Evolutionary conservation across 352 stramenopile species (phyloP).

Genomic region (Globisporangium barbulae): DNA sequence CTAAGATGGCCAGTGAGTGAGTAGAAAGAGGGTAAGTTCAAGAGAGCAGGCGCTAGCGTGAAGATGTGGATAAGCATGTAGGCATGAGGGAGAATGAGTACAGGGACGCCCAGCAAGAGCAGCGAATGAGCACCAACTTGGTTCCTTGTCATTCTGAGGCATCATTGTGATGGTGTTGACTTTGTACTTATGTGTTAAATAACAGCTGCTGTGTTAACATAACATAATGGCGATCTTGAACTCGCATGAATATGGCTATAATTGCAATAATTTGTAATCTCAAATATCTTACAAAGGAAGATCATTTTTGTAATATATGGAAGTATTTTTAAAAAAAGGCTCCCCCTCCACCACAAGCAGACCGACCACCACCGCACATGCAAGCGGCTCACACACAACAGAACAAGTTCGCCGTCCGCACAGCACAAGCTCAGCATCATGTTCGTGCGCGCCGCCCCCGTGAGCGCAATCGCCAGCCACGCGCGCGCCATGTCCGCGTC

Average conservation of each 20-base stretch:
- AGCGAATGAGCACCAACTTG: neutral
- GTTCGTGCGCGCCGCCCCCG: conserved; percentile 51
- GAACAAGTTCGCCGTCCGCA: neutral
- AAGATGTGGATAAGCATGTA: neutral
- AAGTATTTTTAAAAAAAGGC: too few relatives aligned
- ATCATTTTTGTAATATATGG: too few relatives aligned
- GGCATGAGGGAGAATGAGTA: conserved; percentile 1
- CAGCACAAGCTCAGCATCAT: conserved; percentile 25
- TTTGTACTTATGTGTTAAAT: too few relatives aligned
- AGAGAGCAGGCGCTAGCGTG: neutral
- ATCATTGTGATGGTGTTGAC: neutral
- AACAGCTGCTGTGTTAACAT: neutral
- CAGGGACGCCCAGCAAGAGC: neutral
- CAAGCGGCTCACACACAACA: conserved; percentile 6
- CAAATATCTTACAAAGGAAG: too few relatives aligned
- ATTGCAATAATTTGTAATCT: neutral
- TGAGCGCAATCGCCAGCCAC: conserved; percentile 40
- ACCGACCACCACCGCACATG: conserved; percentile 12
- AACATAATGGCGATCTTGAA: neutral
- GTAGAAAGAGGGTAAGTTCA: neutral
- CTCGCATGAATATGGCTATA: too few relatives aligned
- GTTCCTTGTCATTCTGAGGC: neutral
- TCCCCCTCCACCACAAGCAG: too few relatives aligned
- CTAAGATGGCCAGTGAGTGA: conserved; percentile 22
- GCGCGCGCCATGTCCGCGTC: conserved; percentile 90